These are phyloP conservation scores for Camellia sinensis DNA, from an alignment of 148 eudicot genomes.

Conservation along the genomic window DNA sequence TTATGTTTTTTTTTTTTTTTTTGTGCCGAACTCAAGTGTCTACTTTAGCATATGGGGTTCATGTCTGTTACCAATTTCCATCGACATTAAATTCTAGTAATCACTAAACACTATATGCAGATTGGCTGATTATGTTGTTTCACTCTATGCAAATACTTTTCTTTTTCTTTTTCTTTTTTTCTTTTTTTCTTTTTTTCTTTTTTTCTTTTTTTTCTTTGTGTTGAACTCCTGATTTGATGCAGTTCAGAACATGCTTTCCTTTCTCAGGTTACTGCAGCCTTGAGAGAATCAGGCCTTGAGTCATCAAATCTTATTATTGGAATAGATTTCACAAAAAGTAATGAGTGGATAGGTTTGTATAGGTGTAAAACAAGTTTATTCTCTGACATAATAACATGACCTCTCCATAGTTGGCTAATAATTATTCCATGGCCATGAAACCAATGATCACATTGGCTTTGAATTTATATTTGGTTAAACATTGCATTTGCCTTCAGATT, in stretches of 20 bases:
- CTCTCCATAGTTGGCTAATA: neutral
- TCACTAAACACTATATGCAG: too few species aligned
- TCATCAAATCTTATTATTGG: conserved; percentile 46
- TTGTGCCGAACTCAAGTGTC: too few species aligned
- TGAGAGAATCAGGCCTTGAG: conserved; percentile 40
- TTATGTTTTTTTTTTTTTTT: too few species aligned
- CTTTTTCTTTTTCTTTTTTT: too few species aligned
- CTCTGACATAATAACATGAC: neutral
- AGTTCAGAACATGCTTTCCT: neutral
- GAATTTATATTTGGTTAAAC: neutral
- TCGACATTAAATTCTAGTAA: too few species aligned
- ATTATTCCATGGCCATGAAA: neutral
- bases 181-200: too few species aligned
- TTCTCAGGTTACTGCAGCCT: conserved; percentile 38
- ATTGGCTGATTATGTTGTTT: too few species aligned
- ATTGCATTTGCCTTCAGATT: neutral
- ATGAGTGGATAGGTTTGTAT: conserved; percentile 47
- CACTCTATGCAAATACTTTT: too few species aligned
- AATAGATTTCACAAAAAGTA: conserved; percentile 45
- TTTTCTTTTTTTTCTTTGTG: too few species aligned
- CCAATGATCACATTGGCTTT: neutral
- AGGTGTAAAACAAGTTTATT: neutral
- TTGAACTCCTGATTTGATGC: too few species aligned
- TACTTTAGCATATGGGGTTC: too few species aligned
- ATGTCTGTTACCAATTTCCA: too few species aligned